Base-by-base conservation (phyloP, 352 stramenopile species). In the Pythium monospermum region DNA sequence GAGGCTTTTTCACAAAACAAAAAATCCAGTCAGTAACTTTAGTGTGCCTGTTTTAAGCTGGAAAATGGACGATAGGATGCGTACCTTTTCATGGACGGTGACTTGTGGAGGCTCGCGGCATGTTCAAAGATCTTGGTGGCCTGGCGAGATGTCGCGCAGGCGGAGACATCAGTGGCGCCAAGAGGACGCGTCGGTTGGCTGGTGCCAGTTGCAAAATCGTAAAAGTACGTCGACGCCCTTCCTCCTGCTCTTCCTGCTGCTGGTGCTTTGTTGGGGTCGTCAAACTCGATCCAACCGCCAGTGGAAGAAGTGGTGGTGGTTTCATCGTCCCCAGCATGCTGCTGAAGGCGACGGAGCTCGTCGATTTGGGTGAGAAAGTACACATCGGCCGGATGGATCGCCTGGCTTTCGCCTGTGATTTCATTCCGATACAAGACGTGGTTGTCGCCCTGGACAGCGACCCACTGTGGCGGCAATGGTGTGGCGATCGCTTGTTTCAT, bases 281-380 rank as follows among this genome's bases (percentile, higher is more conserved):
- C 61, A 53, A 87, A 87, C 40, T 63, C 61, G 66, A 87, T 75
- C 76, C 76, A 87, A 1, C 53, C 68, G 21, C 38, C 49, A 16
- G 23, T 27, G 15, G 38, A 25, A 16, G 36, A 26, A 4, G 12
- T 11, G 6, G 23, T 23, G 1, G 45, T 53, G 16, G 39, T 51
- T 3, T 43, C 7, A 22, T 53, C 25, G 8, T 64, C 46, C 22
- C 36, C 23, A 10, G 63, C 19, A 27, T 55, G 13, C 33, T 58
- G 42, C 16, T 65, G 47, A 11, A 47, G 57, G 2, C 53, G 32
- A 7, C 76, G 71, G 18, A 83, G 43, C 5, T 72, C 44, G 28
- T 66, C 55, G 36, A 85, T 73, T 59, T 81, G 69, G 48, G 75
- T 62, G n/a, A 63, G 39, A 23, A 85, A 76, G 64, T 82, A 87